Conservation (phyloP, 2,329 filamentous ascomycete species). For the Fusarium graminum region DNA sequence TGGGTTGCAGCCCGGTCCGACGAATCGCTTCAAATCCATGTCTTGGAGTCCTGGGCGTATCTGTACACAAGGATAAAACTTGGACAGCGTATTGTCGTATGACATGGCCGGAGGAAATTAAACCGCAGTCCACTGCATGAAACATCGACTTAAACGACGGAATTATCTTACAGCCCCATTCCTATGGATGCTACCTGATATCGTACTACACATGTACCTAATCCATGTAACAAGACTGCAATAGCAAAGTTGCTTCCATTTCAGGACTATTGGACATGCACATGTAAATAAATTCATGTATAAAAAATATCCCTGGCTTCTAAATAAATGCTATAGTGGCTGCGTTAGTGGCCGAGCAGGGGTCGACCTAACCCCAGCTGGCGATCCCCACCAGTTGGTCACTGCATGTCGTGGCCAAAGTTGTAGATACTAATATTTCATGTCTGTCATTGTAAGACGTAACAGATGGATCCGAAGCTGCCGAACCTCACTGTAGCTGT, state of each 20-base stretch:
- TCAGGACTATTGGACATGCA: conserved; percentile 5
- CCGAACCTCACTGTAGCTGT: conserved; percentile 1
- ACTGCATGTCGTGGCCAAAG: background rate
- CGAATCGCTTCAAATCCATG: background rate
- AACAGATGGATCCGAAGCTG: conserved; percentile 23
- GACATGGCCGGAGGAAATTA: conserved; percentile 9
- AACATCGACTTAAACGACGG: conserved; percentile 1
- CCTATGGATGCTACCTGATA: too few species aligned
- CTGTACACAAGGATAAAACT: background rate
- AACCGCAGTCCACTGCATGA: conserved; percentile 9
- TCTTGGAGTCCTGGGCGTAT: background rate
- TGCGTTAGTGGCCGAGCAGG: conserved; percentile 20
- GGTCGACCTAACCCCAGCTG: conserved; percentile 10
- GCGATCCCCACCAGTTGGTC: conserved; percentile 12
- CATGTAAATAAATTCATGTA: background rate
- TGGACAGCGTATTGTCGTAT: conserved; percentile 7
- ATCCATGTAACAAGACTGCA: background rate
- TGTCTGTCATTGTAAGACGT: background rate
- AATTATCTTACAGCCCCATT: conserved; percentile 5
- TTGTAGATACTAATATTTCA: background rate
- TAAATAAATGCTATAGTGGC: conserved; percentile 11
- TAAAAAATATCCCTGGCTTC: background rate
- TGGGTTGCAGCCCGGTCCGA: conserved; percentile 3
- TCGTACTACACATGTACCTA: background rate
- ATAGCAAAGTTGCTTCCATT: background rate